These are phyloP conservation scores for Castanea sativa DNA, from an alignment of 306 rosid species.

Conservation along the genomic window DNA sequence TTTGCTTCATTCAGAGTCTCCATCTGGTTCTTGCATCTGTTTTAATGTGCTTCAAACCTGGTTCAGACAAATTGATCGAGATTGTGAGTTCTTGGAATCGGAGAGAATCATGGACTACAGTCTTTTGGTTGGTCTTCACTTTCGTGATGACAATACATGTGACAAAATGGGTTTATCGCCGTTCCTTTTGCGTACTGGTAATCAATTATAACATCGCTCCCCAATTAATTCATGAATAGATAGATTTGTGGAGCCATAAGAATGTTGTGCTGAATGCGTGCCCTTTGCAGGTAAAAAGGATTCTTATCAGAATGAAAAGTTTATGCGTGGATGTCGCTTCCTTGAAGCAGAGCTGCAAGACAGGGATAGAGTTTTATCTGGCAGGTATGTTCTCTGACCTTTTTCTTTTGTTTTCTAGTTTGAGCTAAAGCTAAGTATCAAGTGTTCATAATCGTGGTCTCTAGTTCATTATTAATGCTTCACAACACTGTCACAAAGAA, in stretches of 20 bases:
- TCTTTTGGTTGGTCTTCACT: constrained; percentile 90
- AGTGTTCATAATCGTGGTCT: background rate
- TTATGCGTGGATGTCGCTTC: constrained; percentile 91
- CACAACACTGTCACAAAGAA: background rate
- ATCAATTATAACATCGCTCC: constrained; percentile 1
- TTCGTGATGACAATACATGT: constrained; percentile 66
- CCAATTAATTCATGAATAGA: background rate
- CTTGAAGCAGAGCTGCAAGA: constrained; percentile 96
- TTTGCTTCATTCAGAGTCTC: background rate
- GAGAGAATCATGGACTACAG: constrained; percentile 98
- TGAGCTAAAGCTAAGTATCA: background rate
- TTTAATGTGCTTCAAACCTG: constrained; percentile 27
- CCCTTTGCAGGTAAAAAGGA: constrained; percentile 61
- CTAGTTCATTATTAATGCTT: background rate
- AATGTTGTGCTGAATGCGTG: constrained; percentile 15
- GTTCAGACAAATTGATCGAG: constrained; percentile 81
- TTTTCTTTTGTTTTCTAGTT: background rate
- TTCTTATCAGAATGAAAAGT: constrained; percentile 85
- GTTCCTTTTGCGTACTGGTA: constrained; percentile 83
- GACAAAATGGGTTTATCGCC: constrained; percentile 92
- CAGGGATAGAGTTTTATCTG: constrained; percentile 81
- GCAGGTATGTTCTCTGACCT: constrained; percentile 58
- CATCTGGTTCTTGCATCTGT: background rate
- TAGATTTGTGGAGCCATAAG: background rate
- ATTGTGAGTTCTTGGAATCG: constrained; percentile 89